These are phyloP conservation scores for Murraya paniculata DNA, from an alignment of 345 rosid genomes.

Conservation along the genomic window DNA sequence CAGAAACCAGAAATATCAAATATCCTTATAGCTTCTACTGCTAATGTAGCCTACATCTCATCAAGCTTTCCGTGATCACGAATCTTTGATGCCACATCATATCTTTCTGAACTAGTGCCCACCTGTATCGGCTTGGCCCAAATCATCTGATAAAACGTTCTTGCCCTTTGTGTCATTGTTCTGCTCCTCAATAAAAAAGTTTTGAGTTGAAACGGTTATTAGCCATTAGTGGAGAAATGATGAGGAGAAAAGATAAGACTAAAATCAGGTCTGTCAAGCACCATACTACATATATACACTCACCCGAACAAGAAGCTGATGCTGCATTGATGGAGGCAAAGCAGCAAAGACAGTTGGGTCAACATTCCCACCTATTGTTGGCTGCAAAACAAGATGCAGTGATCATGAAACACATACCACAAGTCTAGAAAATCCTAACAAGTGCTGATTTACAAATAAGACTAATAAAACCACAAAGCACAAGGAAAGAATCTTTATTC, in stretches of 20 bases:
- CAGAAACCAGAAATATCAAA: conserved; percentile 2
- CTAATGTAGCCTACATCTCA: conserved; percentile 57
- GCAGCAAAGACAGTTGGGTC: conserved; percentile 27
- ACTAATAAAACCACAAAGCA: background rate
- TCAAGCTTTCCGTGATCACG: conserved; percentile 47
- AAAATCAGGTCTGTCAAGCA: background rate
- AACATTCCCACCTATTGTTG: conserved; percentile 19
- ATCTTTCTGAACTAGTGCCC: background rate
- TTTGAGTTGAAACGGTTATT: background rate
- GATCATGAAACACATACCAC: background rate
- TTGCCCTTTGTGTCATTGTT: conserved; percentile 13
- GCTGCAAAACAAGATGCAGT: conserved; percentile 12
- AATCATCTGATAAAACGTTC: conserved; percentile 1
- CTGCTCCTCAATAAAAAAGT: conserved; percentile 6
- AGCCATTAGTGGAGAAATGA: background rate
- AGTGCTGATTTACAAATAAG: background rate
- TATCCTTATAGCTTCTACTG: conserved; percentile 7
- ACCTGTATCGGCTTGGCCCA: background rate
- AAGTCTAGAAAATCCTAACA: background rate
- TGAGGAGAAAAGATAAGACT: background rate
- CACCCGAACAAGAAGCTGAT: background rate
- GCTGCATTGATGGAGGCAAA: conserved; percentile 25
- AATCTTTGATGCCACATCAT: background rate
- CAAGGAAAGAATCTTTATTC: background rate
- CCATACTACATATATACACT: background rate